Evolutionary conservation across 306 rosid species (phyloP).

Genomic region (Phaseolus lunatus): DNA sequence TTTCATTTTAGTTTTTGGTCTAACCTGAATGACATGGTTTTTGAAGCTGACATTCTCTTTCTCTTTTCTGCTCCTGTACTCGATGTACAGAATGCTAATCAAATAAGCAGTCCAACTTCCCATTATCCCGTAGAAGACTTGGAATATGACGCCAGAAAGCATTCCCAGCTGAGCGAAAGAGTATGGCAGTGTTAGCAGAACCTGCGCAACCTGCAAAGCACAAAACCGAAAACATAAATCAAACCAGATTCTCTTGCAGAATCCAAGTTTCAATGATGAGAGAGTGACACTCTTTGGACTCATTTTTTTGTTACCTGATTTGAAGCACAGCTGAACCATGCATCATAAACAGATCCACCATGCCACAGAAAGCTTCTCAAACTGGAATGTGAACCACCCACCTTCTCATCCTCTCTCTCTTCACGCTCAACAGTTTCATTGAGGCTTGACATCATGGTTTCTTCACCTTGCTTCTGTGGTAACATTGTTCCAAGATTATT

Average conservation of each 20-base stretch:
- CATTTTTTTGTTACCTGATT: slow-evolving; percentile 66
- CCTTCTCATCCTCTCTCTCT: slow-evolving; percentile 64
- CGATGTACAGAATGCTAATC: slow-evolving; percentile 87
- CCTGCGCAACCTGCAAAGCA: slow-evolving; percentile 87
- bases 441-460: slow-evolving; percentile 62
- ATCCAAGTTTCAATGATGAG: slow-evolving; percentile 33
- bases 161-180: slow-evolving; percentile 92
- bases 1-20: neutral
- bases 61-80: slow-evolving; percentile 84
- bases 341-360: slow-evolving; percentile 95
- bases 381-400: slow-evolving; percentile 51
- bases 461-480: slow-evolving; percentile 74
- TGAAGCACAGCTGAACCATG: slow-evolving; percentile 98
- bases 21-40: slow-evolving; percentile 97
- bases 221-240: neutral
- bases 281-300: neutral
- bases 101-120: slow-evolving; percentile 99
- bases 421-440: slow-evolving; percentile 57
- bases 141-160: slow-evolving; percentile 81
- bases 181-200: slow-evolving; percentile 85
- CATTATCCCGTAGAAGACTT: slow-evolving; percentile 82
- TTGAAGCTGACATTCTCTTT: slow-evolving; percentile 93
- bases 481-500: slow-evolving; percentile 55
- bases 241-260: slow-evolving; percentile 18
- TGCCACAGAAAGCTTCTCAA: slow-evolving; percentile 78